Conservation (phyloP, 169 alveolate species). For the Theileria luwenshuni region DNA sequence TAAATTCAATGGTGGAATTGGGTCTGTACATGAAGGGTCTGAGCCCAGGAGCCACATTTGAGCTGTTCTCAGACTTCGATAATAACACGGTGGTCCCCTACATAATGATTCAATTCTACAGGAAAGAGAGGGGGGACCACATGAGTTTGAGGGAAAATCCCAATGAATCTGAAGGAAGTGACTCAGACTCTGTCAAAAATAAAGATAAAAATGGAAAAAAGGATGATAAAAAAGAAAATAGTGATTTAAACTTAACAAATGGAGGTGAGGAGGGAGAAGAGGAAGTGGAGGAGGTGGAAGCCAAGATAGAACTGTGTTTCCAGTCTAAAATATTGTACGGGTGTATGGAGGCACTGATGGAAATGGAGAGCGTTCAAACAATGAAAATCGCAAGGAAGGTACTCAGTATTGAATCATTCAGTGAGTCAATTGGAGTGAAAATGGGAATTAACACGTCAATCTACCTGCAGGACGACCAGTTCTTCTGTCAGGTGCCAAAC, state of each 20-base stretch:
- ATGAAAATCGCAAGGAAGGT: conserved; percentile 20
- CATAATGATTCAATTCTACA: conserved; percentile 17
- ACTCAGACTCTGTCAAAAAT: background rate
- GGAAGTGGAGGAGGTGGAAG: background rate
- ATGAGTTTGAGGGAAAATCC: background rate
- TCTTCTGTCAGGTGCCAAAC: conserved; percentile 37
- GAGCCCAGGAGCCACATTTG: conserved; percentile 24
- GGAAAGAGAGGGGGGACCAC: too few relatives aligned
- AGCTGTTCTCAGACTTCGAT: conserved; percentile 63
- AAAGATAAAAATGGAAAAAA: background rate
- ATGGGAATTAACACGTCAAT: conserved; percentile 7
- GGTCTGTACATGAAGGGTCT: conserved; percentile 20
- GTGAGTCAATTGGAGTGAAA: conserved; percentile 25
- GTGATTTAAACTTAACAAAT: background rate
- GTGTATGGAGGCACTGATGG: conserved; percentile 52
- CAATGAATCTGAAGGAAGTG: background rate
- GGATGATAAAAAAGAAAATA: background rate
- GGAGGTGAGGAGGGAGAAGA: background rate
- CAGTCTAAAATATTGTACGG: conserved; percentile 35
- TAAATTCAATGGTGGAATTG: conserved; percentile 44
- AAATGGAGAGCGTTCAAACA: conserved; percentile 25
- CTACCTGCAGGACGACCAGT: conserved; percentile 60
- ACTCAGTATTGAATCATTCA: conserved; percentile 25
- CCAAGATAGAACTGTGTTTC: conserved; percentile 24
- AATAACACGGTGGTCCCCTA: conserved; percentile 46